Conservation (phyloP, 371 early-diverging fungal species). For the Mortierella sp. region DNA sequence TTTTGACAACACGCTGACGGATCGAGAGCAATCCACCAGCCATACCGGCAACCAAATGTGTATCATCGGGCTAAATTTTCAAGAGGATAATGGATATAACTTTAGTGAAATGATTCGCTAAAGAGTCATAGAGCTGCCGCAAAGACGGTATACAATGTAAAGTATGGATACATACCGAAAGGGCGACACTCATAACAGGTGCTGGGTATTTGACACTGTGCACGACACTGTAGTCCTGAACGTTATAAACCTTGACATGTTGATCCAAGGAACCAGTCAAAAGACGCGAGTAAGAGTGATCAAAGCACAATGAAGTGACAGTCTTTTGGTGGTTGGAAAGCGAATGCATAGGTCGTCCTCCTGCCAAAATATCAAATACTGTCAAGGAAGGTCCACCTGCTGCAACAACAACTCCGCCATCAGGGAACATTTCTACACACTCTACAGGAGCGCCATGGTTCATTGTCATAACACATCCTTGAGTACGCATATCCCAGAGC, state of each 20-base stretch:
- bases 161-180: slow-evolving; percentile 68
- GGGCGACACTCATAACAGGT: slow-evolving; percentile 87
- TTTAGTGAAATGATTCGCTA: slow-evolving; percentile 1
- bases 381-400: slow-evolving; percentile 85
- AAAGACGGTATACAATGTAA: background rate
- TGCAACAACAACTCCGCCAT: slow-evolving; percentile 85
- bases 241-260: slow-evolving; percentile 93
- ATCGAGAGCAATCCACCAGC: slow-evolving; percentile 90
- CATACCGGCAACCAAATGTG: slow-evolving; percentile 94
- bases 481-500: slow-evolving; percentile 90
- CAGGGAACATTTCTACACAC: slow-evolving; percentile 85
- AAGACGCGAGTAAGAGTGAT: slow-evolving; percentile 80
- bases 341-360: slow-evolving; percentile 81
- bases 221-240: slow-evolving; percentile 87
- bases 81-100: background rate
- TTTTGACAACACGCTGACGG: slow-evolving; percentile 77
- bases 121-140: background rate
- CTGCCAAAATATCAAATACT: slow-evolving; percentile 90
- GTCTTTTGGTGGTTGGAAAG: slow-evolving; percentile 95
- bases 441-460: slow-evolving; percentile 92
- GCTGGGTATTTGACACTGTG: slow-evolving; percentile 92
- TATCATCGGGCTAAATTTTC: slow-evolving; percentile 78
- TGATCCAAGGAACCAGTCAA: slow-evolving; percentile 95
- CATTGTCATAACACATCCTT: slow-evolving; percentile 82
- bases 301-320: slow-evolving; percentile 88